Conservation (phyloP, 2,329 filamentous ascomycete species). For the Aspergillus fumigatiaffinis region DNA sequence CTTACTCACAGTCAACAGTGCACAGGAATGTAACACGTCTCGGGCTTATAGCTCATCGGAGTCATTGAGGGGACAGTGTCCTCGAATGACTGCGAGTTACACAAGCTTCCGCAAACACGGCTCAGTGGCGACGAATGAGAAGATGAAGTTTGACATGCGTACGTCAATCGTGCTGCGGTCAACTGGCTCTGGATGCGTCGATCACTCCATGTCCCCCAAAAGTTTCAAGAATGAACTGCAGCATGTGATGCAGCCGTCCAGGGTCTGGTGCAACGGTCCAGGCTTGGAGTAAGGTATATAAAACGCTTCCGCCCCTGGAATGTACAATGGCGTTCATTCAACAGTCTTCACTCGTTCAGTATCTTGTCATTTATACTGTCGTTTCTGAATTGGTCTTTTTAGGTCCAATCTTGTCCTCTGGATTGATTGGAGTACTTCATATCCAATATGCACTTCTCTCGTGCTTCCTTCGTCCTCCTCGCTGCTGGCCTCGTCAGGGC, state of each 20-base stretch:
- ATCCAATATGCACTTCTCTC: constrained; percentile 33
- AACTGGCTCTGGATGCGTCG: neutral
- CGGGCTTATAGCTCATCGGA: neutral
- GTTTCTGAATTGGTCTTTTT: neutral
- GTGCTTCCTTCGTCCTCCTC: constrained; percentile 34
- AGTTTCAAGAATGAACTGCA: neutral
- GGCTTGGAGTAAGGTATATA: neutral
- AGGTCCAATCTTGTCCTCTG: neutral
- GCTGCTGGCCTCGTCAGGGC: constrained; percentile 11
- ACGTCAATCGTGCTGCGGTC: neutral
- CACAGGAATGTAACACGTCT: neutral
- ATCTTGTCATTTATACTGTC: neutral
- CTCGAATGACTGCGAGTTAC: neutral
- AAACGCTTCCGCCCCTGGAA: neutral
- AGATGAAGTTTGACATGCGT: neutral
- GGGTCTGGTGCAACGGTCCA: neutral
- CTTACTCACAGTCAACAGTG: neutral
- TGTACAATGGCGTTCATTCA: neutral
- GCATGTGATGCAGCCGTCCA: neutral
- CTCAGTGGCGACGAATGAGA: neutral
- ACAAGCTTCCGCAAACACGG: neutral
- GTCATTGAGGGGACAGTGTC: neutral
- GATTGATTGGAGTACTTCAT: neutral
- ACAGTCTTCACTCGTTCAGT: neutral
- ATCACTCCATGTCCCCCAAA: neutral